phyloP scores from a whole-genome alignment of 305 asterid species.

The Rubia balearica region DNA sequence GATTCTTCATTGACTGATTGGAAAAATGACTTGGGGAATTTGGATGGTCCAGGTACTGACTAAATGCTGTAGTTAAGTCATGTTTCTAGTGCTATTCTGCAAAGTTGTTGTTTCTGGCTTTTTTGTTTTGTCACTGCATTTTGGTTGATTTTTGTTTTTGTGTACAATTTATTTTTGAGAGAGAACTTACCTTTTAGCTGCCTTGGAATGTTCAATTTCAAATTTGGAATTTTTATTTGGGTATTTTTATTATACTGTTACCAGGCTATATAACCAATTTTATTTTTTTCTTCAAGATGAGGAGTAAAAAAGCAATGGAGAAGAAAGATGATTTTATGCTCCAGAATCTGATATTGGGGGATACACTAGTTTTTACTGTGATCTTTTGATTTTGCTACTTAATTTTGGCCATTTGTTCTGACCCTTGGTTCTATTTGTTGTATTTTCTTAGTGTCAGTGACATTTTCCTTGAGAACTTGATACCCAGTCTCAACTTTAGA shows the following conservation, averaged over 20 bases:
- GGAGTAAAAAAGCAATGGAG: background rate
- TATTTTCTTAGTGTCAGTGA: background rate
- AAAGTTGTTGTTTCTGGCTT: background rate
- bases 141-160: background rate
- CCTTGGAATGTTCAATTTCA: background rate
- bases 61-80: slow-evolving; percentile 6
- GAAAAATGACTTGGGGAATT: slow-evolving; percentile 35
- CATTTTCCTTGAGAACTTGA: background rate
- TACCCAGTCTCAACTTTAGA: background rate
- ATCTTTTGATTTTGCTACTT: background rate
- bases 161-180: background rate
- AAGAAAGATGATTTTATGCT: background rate
- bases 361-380: background rate
- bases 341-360: background rate
- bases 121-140: background rate
- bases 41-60: slow-evolving; percentile 49
- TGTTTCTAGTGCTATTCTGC: slow-evolving; percentile 16
- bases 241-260: background rate
- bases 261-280: background rate
- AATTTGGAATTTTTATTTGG: background rate
- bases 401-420: background rate
- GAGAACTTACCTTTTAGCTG: background rate
- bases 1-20: slow-evolving; percentile 44
- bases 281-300: background rate
- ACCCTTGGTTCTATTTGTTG: background rate